Percentiles rank a stretch among this genome's conserved stretches.
Conservation (phyloP, 2,329 filamentous ascomycete genomes). For the Cyclaneusma minus region DNA sequence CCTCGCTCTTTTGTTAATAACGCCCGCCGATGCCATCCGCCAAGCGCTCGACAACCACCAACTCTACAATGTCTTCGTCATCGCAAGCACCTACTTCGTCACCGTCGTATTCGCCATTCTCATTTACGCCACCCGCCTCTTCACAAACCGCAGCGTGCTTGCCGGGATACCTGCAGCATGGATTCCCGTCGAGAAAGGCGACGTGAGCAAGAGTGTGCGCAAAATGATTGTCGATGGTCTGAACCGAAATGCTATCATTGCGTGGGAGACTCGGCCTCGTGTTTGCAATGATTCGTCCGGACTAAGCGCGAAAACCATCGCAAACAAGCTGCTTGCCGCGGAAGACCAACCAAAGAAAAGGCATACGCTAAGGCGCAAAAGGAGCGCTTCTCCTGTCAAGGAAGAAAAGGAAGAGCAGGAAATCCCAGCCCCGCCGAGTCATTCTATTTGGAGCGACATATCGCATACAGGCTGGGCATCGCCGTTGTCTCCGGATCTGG, state of each 20-base stretch:
- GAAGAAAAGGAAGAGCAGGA: neutral
- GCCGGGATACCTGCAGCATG: constrained; percentile 74
- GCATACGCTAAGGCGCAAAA: too few species aligned
- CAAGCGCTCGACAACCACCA: constrained; percentile 54
- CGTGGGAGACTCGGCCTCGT: constrained; percentile 61
- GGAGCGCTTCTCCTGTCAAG: too few species aligned
- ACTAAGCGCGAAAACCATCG: too few species aligned
- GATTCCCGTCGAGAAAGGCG: constrained; percentile 73
- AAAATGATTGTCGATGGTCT: constrained; percentile 61
- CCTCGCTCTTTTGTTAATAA: constrained; percentile 58
- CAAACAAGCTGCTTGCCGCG: too few species aligned
- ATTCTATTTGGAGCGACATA: constrained; percentile 59
- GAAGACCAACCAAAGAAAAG: too few species aligned
- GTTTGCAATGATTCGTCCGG: too few species aligned
- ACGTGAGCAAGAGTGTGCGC: constrained; percentile 60
- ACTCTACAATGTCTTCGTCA: constrained; percentile 68
- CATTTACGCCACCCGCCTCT: constrained; percentile 72
- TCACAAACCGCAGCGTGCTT: constrained; percentile 67
- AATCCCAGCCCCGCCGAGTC: too few species aligned
- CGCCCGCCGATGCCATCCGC: constrained; percentile 66
- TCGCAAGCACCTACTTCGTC: constrained; percentile 60
- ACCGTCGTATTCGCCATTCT: constrained; percentile 56
- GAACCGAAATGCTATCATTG: constrained; percentile 62
- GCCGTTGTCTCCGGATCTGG: constrained; percentile 57
- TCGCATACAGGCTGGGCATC: constrained; percentile 82